Base-by-base conservation (phyloP, 768 basidiomycete genomes). In the Leccinum aurantiacum region DNA sequence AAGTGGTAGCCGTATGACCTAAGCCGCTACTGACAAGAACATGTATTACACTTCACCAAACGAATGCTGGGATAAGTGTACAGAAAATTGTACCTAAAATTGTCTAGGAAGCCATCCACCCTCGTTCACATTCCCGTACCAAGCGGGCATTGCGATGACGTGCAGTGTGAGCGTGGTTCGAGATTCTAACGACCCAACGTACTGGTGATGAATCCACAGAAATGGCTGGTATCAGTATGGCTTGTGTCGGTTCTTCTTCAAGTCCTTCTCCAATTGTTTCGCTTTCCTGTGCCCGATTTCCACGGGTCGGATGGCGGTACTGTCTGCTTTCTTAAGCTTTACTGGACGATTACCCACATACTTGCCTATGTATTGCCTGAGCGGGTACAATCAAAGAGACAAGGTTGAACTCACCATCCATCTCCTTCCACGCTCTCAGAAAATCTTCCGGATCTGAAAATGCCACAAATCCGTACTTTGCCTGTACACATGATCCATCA, bases 381-480 rank as follows among this genome's bases (percentile, higher is more conserved):
- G 15, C 54, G 54, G 41, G 29, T 35, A 54, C 27, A 49, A 53
- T 15, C 9, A 13, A 29, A 24, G 27, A 13, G 4, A 49, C 10
- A 58, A 56, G 31, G 31, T 55, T 44, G 47, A 1, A 72, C 90
- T 37, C 66, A 92, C 95, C 96, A 74, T 98, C 95, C 95, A 97
- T 98, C 74, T 98, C 95, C 73, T 98, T 98, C 96, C 96, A 99
- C 17, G 96, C 96, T 71, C 87, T 95, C 58, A 99, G 74, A 74
- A 98, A 98, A 73, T 99, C 97, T 76, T 99, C 97, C 0, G 97
- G 97, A 70, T 98, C 97, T 48, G 91, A 93, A 75, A 98, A 99
- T 1, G 93, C 93, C 27, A 98, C 93, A 70, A 99, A 99, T 4
- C 95, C 97, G 70, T 88, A 99, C 74, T 93, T 97, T 0, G 96